Base-by-base conservation (phyloP, 176 grass and related monocot genomes). In the Cenchrus fungigraminus region DNA sequence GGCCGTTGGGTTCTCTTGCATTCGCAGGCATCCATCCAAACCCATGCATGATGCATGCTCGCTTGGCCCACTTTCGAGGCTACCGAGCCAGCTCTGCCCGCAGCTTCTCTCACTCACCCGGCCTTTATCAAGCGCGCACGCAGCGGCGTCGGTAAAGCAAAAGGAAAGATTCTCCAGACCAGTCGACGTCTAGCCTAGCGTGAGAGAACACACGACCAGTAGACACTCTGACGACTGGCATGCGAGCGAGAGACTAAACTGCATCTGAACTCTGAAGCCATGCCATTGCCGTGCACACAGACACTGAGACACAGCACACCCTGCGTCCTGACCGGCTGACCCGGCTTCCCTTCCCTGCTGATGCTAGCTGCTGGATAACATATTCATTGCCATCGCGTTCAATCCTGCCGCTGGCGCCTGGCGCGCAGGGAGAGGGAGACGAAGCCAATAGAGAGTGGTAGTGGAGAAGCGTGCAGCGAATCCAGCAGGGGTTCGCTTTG, bases 151-250 rank as follows among this genome's bases (percentile, higher is more conserved):
- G 49, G 82, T 83, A 90, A 83, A 87, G 89, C 80, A 2, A 68
- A 87, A 90, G 89, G 2, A 68, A 87, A 90, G 89, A 90, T 87
- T 87, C 84, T 40, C 40, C 28, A 1, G 69, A 51, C 76, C 55
- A 17, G 71, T 15, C 58, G 6, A 7, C 44, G 31, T 40, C 37
- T 40, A 40, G 37, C 37, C 3, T 15, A 5, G 44, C 56, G 61
- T 32, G 44, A 53, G 29, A 42, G 6, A 32, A 14, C 14, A 14
- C 55, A 73, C 4, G 69, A 15, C 16, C 62, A 9, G 59, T 28
- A 34, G 62, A 75, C 55, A 69, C 67, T 37, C 62, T 43, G 53
- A 55, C 44, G 46, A 22, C 47, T 62, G 59, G 11, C 59, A 28
- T 20, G 59, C 28, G 28, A 65, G 59, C 28, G 28, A 65, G 28